Evolutionary conservation across 2,329 filamentous ascomycete genomes (phyloP).

Genomic region (Hypoxylon sp.): DNA sequence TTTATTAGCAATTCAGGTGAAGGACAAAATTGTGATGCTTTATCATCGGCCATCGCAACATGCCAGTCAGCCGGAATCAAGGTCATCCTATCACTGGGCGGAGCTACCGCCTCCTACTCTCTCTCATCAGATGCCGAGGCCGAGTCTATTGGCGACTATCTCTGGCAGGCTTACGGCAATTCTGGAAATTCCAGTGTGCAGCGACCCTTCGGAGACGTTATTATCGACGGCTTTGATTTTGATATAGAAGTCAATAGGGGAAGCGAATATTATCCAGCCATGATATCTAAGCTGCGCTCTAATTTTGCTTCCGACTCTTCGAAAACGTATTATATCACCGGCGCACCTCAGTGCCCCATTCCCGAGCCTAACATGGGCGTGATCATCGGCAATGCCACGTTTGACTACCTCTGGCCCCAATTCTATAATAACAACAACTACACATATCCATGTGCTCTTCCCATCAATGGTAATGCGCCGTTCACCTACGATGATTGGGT

Average conservation of each 20-base stretch:
- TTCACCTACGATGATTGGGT: constrained; percentile 60
- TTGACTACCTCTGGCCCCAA: constrained; percentile 63
- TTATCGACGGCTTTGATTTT: constrained; percentile 47
- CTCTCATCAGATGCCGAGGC: constrained; percentile 57
- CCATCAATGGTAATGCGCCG: constrained; percentile 50
- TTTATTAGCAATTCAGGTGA: constrained; percentile 55
- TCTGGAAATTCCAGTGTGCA: constrained; percentile 52
- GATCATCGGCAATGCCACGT: constrained; percentile 57
- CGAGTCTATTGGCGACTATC: constrained; percentile 59
- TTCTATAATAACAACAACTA: constrained; percentile 64
- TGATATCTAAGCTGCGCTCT: constrained; percentile 53
- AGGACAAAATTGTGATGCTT: constrained; percentile 57
- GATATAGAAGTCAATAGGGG: constrained; percentile 60
- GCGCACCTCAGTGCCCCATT: constrained; percentile 63
- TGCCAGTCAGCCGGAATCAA: constrained; percentile 60
- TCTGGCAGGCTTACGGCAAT: constrained; percentile 64
- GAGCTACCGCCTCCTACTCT: constrained; percentile 57
- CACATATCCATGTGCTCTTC: constrained; percentile 55
- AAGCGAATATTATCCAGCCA: constrained; percentile 56
- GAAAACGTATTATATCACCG: constrained; percentile 63
- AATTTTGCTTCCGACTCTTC: constrained; percentile 55
- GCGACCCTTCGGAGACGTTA: constrained; percentile 63
- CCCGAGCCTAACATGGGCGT: constrained; percentile 61
- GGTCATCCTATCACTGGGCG: constrained; percentile 63
- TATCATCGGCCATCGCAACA: constrained; percentile 59